Evolutionary conservation across 352 stramenopile species (phyloP).

Genomic region (Phytophthora multivora): DNA sequence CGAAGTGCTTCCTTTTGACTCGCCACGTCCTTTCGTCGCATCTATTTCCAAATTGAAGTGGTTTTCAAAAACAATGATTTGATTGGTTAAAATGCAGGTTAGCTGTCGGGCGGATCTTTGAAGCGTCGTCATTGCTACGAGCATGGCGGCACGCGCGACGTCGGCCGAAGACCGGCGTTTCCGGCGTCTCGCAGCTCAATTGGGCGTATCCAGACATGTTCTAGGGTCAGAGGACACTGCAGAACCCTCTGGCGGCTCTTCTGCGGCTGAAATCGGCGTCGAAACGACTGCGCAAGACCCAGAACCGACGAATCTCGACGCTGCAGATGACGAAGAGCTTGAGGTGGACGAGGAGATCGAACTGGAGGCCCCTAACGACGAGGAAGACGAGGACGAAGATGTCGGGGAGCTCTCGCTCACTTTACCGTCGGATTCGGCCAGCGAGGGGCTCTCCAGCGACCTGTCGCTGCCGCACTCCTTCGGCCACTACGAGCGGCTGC

Average conservation of each 20-base stretch:
- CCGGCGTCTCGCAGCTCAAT: constrained; percentile 49
- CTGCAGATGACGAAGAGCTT: constrained; percentile 22
- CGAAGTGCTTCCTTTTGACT: not conserved
- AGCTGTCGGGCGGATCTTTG: constrained; percentile 7
- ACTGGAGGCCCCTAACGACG: constrained; percentile 11
- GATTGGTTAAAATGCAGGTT: too few species aligned
- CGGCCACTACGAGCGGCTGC: constrained; percentile 55
- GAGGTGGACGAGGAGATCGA: constrained; percentile 27
- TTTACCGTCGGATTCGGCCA: constrained; percentile 56
- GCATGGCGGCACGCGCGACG: constrained; percentile 14
- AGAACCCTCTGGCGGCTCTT: not conserved
- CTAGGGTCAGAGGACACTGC: constrained; percentile 20
- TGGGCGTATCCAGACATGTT: constrained; percentile 60
- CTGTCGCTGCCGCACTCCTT: constrained; percentile 75
- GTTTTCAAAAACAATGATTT: too few species aligned
- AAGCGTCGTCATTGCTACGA: constrained; percentile 16
- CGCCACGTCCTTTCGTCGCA: constrained; percentile 20
- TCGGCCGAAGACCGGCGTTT: constrained; percentile 38
- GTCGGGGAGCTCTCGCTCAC: constrained; percentile 39
- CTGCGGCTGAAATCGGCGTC: constrained; percentile 1
- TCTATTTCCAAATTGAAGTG: constrained; percentile 20
- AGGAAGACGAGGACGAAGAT: constrained; percentile 29
- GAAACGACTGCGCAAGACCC: not conserved
- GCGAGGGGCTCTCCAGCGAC: constrained; percentile 73
- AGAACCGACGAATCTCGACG: constrained; percentile 3